Evolutionary conservation across 768 basidiomycete species (phyloP), one percentile per base, ranked within the genome.

Genomic region (Tricholoma sp.): DNA sequence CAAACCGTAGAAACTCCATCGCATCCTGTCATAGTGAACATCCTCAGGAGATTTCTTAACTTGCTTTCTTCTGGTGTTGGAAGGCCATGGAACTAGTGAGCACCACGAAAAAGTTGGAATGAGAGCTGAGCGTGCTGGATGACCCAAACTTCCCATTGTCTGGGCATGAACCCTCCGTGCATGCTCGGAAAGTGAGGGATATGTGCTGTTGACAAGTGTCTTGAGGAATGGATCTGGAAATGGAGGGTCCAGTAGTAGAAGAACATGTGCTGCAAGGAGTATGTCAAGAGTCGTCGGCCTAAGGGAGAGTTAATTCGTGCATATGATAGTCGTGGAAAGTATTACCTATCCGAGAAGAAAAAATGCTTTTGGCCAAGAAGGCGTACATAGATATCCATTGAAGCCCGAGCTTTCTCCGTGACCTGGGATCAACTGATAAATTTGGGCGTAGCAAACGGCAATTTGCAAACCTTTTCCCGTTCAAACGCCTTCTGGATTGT

Each of bases 261-360:
- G 75, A 28, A 86, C 72, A 59, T 90, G 86, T 6, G 89, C 80
- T 15, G 90, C 86, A 17, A 91, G 70, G 36, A 82, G 65, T 20
- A 87, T 66, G 58, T 93, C 91, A 15, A 91, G 67, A 4, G 79
- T 76, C 1, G 86, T 82, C 11, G 79, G 78, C 47, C 89, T 92
- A 53, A 17, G 31, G 9, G 18, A 13, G 15, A 42, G 39, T 62
- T 24, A 57, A 47, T 44, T 52, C 34, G 32, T 51, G 41, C 4
- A 33, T 8, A 41, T 5, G 10, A 42, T 29, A 24, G 29, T 17
- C 37, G 10, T 56, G 31, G 8, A 50, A 10, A 52, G 56, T n/a
- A 24, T 58, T 55, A 81, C 85, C 68, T 71, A 10, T 80, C 74
- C 24, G 71, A 72, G 54, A 77, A 84, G 63, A 87, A 74, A 66